Evolutionary conservation across 768 basidiomycete genomes (phyloP).

Genomic region (Pleurotus tuoliensis): DNA sequence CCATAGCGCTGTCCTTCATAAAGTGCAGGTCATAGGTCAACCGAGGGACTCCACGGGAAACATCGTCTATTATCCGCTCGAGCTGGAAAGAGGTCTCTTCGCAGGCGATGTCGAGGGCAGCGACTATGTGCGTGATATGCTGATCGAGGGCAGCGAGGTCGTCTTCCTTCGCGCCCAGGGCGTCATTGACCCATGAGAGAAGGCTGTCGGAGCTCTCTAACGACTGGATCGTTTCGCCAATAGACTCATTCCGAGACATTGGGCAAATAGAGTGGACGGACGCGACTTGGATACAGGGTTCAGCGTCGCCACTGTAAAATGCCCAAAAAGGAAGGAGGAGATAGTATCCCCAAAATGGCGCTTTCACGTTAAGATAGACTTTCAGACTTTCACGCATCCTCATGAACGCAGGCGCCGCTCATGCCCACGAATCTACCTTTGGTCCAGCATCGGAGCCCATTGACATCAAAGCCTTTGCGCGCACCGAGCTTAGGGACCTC

Average conservation of each 20-base stretch:
- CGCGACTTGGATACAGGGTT: not conserved
- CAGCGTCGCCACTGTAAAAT: not conserved
- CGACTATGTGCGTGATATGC: conserved; percentile 69
- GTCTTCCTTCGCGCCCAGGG: conserved; percentile 33
- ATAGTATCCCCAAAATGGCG: too few relatives aligned
- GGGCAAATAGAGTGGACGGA: not conserved
- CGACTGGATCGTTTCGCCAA: conserved; percentile 45
- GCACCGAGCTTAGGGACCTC: not conserved
- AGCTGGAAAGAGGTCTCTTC: conserved; percentile 86
- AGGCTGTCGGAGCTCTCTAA: conserved; percentile 61
- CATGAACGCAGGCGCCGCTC: conserved; percentile 16
- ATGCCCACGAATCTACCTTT: conserved; percentile 48
- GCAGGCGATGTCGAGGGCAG: conserved; percentile 78
- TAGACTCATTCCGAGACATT: conserved; percentile 17
- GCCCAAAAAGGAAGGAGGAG: conserved; percentile 11
- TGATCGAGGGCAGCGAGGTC: conserved; percentile 64
- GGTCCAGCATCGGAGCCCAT: conserved; percentile 61
- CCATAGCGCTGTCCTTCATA: conserved; percentile 87
- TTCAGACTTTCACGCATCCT: not conserved
- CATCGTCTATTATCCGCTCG: conserved; percentile 88
- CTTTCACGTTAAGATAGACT: too few relatives aligned
- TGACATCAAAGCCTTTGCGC: conserved; percentile 24
- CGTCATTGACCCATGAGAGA: conserved; percentile 70
- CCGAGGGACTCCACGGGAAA: conserved; percentile 86
- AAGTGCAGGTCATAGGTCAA: conserved; percentile 96